These are phyloP conservation scores for Iberis pinnata DNA, from an alignment of 345 rosid genomes.

Conservation along the genomic window DNA sequence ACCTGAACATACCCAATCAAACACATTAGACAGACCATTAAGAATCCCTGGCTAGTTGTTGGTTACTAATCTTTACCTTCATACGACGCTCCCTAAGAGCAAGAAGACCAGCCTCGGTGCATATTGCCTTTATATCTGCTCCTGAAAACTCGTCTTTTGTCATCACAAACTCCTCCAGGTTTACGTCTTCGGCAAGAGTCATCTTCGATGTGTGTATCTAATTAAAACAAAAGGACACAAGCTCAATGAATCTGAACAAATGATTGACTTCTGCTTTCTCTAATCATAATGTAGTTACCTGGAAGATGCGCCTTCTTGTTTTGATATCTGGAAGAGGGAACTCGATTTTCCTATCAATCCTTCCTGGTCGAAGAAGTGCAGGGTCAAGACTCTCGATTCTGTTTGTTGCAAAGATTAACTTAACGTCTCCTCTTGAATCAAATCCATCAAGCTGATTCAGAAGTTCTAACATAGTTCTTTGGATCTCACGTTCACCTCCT, in stretches of 20 bases:
- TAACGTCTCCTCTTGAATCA: conserved; percentile 95
- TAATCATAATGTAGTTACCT: conserved; percentile 37
- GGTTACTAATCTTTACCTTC: conserved; percentile 50
- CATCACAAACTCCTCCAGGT: conserved; percentile 97
- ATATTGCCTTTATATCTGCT: conserved; percentile 95
- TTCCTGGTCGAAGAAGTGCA: conserved; percentile 90
- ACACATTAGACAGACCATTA: not conserved
- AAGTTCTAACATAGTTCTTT: conserved; percentile 96
- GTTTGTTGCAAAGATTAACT: conserved; percentile 95
- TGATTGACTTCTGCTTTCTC: not conserved
- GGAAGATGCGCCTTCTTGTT: conserved; percentile 95
- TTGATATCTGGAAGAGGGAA: conserved; percentile 99
- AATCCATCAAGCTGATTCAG: conserved; percentile 93
- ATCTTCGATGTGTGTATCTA: conserved; percentile 94
- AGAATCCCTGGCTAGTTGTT: not conserved
- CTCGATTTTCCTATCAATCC: conserved; percentile 92
- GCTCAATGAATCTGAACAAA: not conserved
- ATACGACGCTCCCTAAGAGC: conserved; percentile 92
- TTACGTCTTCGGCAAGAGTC: conserved; percentile 95
- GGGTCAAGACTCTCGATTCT: conserved; percentile 96
- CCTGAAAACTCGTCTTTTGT: conserved; percentile 98
- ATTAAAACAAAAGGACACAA: not conserved
- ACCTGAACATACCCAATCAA: conserved; percentile 41
- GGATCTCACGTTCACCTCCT: conserved; percentile 98
- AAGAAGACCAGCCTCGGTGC: conserved; percentile 96